Conservation (phyloP, 1,139 yeast genomes). For the Eremothecium coryli region DNA sequence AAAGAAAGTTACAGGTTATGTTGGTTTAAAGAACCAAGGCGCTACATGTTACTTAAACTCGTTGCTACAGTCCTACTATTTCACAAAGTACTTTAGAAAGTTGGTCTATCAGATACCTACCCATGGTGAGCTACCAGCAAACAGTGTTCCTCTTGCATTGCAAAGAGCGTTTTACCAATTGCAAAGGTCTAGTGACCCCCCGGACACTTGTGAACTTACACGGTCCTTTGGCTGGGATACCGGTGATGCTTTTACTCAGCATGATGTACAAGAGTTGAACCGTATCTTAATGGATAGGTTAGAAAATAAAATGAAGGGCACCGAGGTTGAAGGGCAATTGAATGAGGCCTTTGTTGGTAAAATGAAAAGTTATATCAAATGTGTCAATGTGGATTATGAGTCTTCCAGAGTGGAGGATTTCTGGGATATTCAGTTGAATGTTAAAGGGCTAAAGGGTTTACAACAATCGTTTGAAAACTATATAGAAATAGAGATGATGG, state of each 20-base stretch:
- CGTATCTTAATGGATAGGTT: slow-evolving; percentile 91
- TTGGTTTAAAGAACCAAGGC: slow-evolving; percentile 92
- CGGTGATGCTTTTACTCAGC: slow-evolving; percentile 93
- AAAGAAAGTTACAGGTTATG: slow-evolving; percentile 76
- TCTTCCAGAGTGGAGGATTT: slow-evolving; percentile 88
- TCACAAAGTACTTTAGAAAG: slow-evolving; percentile 73
- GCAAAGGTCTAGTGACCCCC: slow-evolving; percentile 62
- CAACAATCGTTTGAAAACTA: slow-evolving; percentile 75
- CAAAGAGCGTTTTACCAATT: slow-evolving; percentile 80
- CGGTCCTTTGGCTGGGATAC: slow-evolving; percentile 96
- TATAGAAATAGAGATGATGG: slow-evolving; percentile 77
- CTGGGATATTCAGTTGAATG: slow-evolving; percentile 96
- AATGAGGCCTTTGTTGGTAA: slow-evolving; percentile 88
- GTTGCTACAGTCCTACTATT: slow-evolving; percentile 77
- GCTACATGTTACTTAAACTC: slow-evolving; percentile 97
- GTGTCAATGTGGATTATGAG: slow-evolving; percentile 92
- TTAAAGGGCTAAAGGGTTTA: slow-evolving; percentile 67
- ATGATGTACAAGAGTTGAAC: slow-evolving; percentile 93
- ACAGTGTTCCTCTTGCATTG: slow-evolving; percentile 69
- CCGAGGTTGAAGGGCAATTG: slow-evolving; percentile 69
- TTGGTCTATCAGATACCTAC: slow-evolving; percentile 89
- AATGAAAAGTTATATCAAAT: slow-evolving; percentile 89
- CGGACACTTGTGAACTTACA: slow-evolving; percentile 80
- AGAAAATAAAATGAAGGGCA: slow-evolving; percentile 87
- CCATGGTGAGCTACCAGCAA: slow-evolving; percentile 41